Evolutionary conservation across 2,329 filamentous ascomycete genomes (phyloP).

Genomic region (Epichloe aotearoae): DNA sequence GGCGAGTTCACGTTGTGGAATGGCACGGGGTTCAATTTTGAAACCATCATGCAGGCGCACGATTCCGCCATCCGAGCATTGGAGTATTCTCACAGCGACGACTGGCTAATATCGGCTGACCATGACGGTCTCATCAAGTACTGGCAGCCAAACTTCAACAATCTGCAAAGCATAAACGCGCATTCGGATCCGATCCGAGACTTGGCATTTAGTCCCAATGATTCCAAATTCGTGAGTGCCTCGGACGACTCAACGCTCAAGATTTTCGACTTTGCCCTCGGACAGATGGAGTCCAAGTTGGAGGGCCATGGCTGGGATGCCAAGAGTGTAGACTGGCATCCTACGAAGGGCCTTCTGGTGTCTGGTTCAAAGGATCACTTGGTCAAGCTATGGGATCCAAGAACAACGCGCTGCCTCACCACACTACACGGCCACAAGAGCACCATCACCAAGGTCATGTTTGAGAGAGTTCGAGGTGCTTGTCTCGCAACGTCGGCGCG

Average conservation of each 20-base stretch:
- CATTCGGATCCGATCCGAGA: slow-evolving; percentile 85
- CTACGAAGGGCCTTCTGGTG: slow-evolving; percentile 81
- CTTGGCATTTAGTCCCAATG: slow-evolving; percentile 83
- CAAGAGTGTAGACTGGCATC: slow-evolving; percentile 96
- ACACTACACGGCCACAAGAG: slow-evolving; percentile 96
- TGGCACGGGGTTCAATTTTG: slow-evolving; percentile 97
- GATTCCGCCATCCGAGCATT: slow-evolving; percentile 74
- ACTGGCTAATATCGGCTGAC: slow-evolving; percentile 93
- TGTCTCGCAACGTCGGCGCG: slow-evolving; percentile 85
- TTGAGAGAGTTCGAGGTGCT: slow-evolving; percentile 72
- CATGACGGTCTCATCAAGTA: slow-evolving; percentile 95
- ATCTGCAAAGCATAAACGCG: slow-evolving; percentile 86
- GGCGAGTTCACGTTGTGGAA: slow-evolving; percentile 99
- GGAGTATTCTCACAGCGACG: slow-evolving; percentile 85
- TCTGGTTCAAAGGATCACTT: slow-evolving; percentile 96
- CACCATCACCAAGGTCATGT: slow-evolving; percentile 83
- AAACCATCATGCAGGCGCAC: slow-evolving; percentile 97
- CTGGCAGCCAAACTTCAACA: slow-evolving; percentile 99
- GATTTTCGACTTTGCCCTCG: slow-evolving; percentile 89
- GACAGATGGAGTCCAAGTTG: slow-evolving; percentile 68
- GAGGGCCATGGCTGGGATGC: slow-evolving; percentile 97
- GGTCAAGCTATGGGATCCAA: slow-evolving; percentile 97
- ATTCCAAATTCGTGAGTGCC: slow-evolving; percentile 91
- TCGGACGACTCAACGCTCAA: slow-evolving; percentile 89
- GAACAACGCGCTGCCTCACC: slow-evolving; percentile 76